Base-by-base conservation (phyloP, 495 filamentous ascomycete genomes). In the Hyaloscypha bicolor region DNA sequence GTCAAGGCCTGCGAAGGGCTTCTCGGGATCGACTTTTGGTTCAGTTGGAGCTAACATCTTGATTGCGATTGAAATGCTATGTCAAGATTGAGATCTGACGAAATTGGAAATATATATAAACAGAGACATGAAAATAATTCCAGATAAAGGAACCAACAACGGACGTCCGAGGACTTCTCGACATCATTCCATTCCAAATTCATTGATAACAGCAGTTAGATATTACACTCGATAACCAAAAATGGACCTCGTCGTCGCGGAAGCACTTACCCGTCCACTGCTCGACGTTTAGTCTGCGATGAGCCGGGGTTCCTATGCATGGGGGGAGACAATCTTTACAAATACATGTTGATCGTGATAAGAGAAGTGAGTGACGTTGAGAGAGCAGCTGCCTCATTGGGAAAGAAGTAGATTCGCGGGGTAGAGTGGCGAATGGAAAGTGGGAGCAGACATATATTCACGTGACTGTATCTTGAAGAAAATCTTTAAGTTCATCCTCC, bases 1-100 rank as follows among this genome's bases (percentile, higher is more conserved):
- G 14, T 63, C 61, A 9, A 63, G 48, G 42, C 61, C 61, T 4
- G 45, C 4, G 48, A 63, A 63, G 9, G 61, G 61, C 31, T 63
- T 63, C 48, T 63, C 61, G 1, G 11, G 29, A 11, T 60, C 30
- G 19, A 37, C 35, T 48, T 48, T 48, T 48, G 42, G 1, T 14
- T 19, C 42, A 19, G 25, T 56, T 56, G 53, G 53, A 14, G 19
- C 53, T 6, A 9, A 56, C 53, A 56, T 56, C 53, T 56, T 56
- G 53, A 56, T 22, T 5, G 12, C 53, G 9, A 56, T 11, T 12
- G 30, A 56, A 32, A 56, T 29, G 53, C 3, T 11, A 9, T 25
- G 3, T 56, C 6, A 48, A 48, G 25, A 25, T 29, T 22, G 6
- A 56, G 22, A 29, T 6, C 2, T 8, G 6, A 29, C 4, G 19